A percentile compares a stretch with the other conserved stretches of the same genome.
phyloP scores from a whole-genome alignment of 1,284 basidiomycete species.

The Stygiomarasmius scandens region DNA sequence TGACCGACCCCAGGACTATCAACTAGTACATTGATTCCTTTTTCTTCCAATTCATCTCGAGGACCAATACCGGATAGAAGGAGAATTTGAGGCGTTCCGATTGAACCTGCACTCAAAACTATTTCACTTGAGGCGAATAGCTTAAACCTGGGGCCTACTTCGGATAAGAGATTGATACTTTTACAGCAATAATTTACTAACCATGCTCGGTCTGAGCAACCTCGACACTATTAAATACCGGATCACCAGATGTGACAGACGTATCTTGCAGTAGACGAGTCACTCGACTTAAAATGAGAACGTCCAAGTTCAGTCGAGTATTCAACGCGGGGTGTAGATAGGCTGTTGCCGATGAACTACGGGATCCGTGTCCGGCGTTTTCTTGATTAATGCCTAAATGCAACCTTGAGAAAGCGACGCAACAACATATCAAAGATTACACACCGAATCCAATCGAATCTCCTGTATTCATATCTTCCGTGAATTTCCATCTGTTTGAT shows the following conservation, averaged over 20 bases:
- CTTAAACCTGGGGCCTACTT: conserved; percentile 4
- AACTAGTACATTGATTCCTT: conserved; percentile 30
- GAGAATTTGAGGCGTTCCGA: conserved; percentile 46
- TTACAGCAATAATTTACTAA: conserved; percentile 6
- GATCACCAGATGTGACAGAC: conserved; percentile 10
- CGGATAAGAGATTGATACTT: background rate
- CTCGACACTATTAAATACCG: conserved; percentile 34
- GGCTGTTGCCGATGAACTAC: conserved; percentile 12
- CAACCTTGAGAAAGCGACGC: background rate
- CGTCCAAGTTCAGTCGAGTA: conserved; percentile 18
- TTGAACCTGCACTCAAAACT: conserved; percentile 45
- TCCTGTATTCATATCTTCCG: conserved; percentile 22
- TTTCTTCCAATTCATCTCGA: conserved; percentile 20
- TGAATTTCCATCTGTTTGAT: conserved; percentile 23
- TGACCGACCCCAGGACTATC: conserved; percentile 40
- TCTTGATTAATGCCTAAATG: background rate
- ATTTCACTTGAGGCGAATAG: conserved; percentile 40
- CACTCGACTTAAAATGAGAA: conserved; percentile 15
- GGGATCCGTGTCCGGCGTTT: background rate
- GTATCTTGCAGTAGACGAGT: conserved; percentile 8
- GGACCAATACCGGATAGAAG: conserved; percentile 50
- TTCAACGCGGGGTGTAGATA: conserved; percentile 18
- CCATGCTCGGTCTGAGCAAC: conserved; percentile 27
- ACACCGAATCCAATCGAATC: conserved; percentile 21
- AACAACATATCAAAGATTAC: background rate